These are phyloP conservation scores for Solanum stenotomum DNA, from an alignment of 257 asterid species.

Conservation along the genomic window DNA sequence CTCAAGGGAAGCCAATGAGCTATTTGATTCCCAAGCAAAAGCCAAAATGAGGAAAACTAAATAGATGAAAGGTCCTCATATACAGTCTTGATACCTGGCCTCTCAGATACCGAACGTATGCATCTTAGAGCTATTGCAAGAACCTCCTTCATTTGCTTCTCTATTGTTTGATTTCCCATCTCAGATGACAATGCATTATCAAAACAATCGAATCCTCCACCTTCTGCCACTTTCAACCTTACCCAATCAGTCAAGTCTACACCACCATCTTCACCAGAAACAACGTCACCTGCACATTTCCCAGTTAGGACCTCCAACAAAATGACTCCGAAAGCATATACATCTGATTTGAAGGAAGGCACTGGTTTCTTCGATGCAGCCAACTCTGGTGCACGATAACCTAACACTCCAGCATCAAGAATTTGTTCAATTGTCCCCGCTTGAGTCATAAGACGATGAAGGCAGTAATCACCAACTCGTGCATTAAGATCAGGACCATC, in stretches of 20 bases:
- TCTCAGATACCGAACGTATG: conserved; percentile 68
- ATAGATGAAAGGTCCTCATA: conserved; percentile 93
- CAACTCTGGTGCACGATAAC: conserved; percentile 93
- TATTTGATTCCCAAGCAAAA: conserved; percentile 55
- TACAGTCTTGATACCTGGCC: conserved; percentile 91
- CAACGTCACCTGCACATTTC: conserved; percentile 93
- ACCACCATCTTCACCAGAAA: conserved; percentile 82
- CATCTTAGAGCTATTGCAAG: conserved; percentile 84
- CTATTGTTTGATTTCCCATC: conserved; percentile 47
- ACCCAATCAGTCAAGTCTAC: conserved; percentile 92
- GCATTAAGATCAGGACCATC: conserved; percentile 85
- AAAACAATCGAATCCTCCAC: conserved; percentile 65
- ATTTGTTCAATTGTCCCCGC: conserved; percentile 85
- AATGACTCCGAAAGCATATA: conserved; percentile 84
- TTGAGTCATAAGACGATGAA: conserved; percentile 95
- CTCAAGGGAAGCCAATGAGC: conserved; percentile 74
- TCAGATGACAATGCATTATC: conserved; percentile 51
- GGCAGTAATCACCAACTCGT: conserved; percentile 87
- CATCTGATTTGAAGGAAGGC: conserved; percentile 91
- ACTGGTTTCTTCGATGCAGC: conserved; percentile 75
- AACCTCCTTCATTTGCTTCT: conserved; percentile 83
- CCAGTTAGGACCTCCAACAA: conserved; percentile 82
- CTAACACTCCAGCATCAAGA: conserved; percentile 89
- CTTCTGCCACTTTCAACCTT: conserved; percentile 77
- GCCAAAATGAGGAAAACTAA: conserved; percentile 26